Evolutionary conservation across 495 filamentous ascomycete species (phyloP).

Genomic region (Podospora comata): DNA sequence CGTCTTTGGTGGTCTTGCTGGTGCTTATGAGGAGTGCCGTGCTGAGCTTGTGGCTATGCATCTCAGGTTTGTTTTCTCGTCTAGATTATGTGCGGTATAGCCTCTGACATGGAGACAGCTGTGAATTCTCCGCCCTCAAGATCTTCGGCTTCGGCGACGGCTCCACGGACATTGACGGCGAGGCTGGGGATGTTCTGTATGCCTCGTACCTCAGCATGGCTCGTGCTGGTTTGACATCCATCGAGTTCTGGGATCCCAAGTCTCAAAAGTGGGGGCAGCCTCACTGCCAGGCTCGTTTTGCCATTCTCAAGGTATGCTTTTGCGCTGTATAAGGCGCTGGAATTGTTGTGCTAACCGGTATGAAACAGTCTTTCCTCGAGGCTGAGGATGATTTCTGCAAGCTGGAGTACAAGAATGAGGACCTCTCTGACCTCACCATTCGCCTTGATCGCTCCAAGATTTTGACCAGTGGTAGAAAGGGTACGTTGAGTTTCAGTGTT

Average conservation of each 20-base stretch:
- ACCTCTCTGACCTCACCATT: constrained; percentile 78
- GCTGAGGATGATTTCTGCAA: constrained; percentile 80
- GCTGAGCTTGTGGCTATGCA: constrained; percentile 91
- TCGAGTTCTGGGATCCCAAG: constrained; percentile 89
- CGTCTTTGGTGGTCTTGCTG: constrained; percentile 82
- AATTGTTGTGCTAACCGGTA: constrained; percentile 10
- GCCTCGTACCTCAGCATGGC: constrained; percentile 89
- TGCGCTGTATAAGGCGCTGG: too few species aligned
- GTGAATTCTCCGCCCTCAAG: constrained; percentile 81
- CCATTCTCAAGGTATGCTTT: constrained; percentile 60
- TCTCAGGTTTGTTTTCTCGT: constrained; percentile 62
- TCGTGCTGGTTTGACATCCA: constrained; percentile 73
- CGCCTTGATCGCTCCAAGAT: constrained; percentile 82
- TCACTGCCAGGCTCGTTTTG: constrained; percentile 92
- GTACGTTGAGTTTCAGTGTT: constrained; percentile 16
- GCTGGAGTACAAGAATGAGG: constrained; percentile 67
- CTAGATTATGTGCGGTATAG: constrained; percentile 33
- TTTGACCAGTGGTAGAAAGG: constrained; percentile 55
- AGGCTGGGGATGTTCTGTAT: constrained; percentile 83
- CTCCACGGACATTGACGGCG: constrained; percentile 61
- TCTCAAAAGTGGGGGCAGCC: constrained; percentile 89
- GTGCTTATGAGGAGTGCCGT: constrained; percentile 73
- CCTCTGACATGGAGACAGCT: constrained; percentile 43
- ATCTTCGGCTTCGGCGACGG: constrained; percentile 91
- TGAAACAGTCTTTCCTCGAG: constrained; percentile 69